phyloP scores from a whole-genome alignment of 208 protist species.

The Crithidia thermophila region DNA sequence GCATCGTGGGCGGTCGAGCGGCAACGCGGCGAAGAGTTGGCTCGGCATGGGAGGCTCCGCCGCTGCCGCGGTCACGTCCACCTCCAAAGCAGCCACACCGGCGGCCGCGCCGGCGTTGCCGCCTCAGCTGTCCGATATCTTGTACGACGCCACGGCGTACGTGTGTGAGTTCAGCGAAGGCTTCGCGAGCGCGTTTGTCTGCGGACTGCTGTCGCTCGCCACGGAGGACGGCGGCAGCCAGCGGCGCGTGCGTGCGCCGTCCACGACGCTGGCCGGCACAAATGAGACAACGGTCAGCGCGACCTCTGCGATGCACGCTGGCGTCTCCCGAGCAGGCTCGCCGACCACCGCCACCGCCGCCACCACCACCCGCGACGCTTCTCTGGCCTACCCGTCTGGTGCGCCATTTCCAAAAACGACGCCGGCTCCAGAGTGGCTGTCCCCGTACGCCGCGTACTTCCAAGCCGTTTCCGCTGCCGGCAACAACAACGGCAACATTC shows the following conservation, averaged over 20 bases:
- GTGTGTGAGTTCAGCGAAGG: slow-evolving; percentile 43
- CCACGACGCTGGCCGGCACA: neutral
- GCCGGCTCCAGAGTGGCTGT: slow-evolving; percentile 19
- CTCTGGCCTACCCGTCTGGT: neutral
- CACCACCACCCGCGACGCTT: neutral
- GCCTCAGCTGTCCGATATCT: slow-evolving; percentile 14
- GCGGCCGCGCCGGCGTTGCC: neutral
- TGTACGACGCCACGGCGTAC: slow-evolving; percentile 20
- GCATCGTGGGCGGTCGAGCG: too few relatives aligned
- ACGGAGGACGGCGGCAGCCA: neutral
- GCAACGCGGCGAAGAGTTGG: slow-evolving; percentile 2
- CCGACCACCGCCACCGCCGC: neutral
- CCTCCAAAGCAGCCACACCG: neutral
- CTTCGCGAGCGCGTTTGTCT: slow-evolving; percentile 55
- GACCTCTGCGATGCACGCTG: neutral
- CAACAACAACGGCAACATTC: neutral
- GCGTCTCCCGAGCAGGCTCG: neutral
- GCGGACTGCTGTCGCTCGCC: slow-evolving; percentile 47
- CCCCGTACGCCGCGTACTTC: slow-evolving; percentile 27
- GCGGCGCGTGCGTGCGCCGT: neutral
- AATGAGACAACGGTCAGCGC: neutral
- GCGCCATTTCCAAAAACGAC: neutral
- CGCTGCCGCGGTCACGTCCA: too few relatives aligned
- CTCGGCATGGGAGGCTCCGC: too few relatives aligned
- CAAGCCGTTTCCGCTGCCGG: neutral